Evolutionary conservation across 2,329 filamentous ascomycete species (phyloP), one percentile per base, ranked within the genome.

Genomic region (Periglandula ipomoeae): DNA sequence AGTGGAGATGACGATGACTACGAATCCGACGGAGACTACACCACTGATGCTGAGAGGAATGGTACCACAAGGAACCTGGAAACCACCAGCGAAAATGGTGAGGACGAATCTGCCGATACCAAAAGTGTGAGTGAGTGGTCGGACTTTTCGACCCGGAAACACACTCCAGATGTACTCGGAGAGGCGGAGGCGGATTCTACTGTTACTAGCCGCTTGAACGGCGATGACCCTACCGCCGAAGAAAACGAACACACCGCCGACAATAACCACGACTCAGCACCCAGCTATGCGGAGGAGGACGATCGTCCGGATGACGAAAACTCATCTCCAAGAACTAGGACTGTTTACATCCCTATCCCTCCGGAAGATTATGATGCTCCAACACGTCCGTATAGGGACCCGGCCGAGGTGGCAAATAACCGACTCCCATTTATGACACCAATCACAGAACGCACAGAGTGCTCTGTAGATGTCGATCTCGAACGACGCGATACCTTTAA

Each of bases 361-460:
- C 89, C 89, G 0, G 88, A 95, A 61, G 88, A 94, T 64, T 95
- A 89, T 63, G 82, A 90, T 56, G 81, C 87, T 40, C 85, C 88
- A 17, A 85, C 78, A 49, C 78, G 84, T 43, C 86, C 87, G 50
- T 95, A 85, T 74, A 83, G 89, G 61, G 87, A 95, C 65, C 81
- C 88, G 61, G 78, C 71, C 32, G 78, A 89, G 63, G 76, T 84
- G 65, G 89, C 89, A 51, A 94, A 96, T 60, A 95, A 90, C 66
- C 84, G 90, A 48, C 74, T 97, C 9, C 93, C 91, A 3, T 98
- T 97, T 65, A 97, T 98, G 93, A 98, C 93, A 0, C 93, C 93
- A 1, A 98, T 98, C 56, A 91, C 93, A 1, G 93, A 98, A 66
- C 84, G 89, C 58, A 98, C 93, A 0, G 93, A 98, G 66, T 86